Conservation (phyloP, 345 rosid species). For the Melastoma malabathricum region DNA sequence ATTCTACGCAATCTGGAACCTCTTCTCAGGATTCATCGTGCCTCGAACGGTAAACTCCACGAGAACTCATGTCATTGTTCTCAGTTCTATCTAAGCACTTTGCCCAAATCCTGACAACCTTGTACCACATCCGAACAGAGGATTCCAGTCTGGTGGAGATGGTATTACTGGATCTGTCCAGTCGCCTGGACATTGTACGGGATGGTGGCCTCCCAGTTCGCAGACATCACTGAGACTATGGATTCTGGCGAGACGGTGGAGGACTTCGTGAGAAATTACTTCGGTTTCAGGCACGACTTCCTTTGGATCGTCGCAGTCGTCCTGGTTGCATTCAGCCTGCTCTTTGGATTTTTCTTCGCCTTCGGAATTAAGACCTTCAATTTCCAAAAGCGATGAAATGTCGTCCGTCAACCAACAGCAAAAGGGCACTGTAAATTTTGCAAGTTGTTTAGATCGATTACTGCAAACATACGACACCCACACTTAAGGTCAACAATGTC, state of each 20-base stretch:
- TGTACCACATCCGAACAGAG: conserved; percentile 19
- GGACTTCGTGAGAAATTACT: conserved; percentile 39
- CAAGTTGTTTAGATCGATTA: no score
- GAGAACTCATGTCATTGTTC: no score
- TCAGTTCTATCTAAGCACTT: no score
- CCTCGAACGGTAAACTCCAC: conserved; percentile 27
- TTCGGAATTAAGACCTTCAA: conserved; percentile 55
- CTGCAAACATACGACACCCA: no score
- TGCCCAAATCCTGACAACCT: no score
- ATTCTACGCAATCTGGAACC: conserved; percentile 41
- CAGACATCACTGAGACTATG: conserved; percentile 30
- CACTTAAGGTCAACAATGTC: no score
- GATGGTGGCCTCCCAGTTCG: conserved; percentile 39
- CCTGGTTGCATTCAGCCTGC: conserved; percentile 30
- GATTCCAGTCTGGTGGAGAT: conserved; percentile 62
- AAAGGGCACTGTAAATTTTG: no score
- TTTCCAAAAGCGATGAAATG: conserved; percentile 50
- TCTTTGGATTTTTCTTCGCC: conserved; percentile 58
- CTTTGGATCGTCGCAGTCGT: conserved; percentile 39
- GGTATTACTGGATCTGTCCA: conserved; percentile 50
- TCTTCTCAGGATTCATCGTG: conserved; percentile 50
- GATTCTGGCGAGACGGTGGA: conserved; percentile 34
- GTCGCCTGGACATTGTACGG: conserved; percentile 52
- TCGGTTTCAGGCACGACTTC: conserved; percentile 46
- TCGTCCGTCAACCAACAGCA: no score